Evolutionary conservation across 208 protist genomes (phyloP).

Genomic region (Trypanosoma lewisi): DNA sequence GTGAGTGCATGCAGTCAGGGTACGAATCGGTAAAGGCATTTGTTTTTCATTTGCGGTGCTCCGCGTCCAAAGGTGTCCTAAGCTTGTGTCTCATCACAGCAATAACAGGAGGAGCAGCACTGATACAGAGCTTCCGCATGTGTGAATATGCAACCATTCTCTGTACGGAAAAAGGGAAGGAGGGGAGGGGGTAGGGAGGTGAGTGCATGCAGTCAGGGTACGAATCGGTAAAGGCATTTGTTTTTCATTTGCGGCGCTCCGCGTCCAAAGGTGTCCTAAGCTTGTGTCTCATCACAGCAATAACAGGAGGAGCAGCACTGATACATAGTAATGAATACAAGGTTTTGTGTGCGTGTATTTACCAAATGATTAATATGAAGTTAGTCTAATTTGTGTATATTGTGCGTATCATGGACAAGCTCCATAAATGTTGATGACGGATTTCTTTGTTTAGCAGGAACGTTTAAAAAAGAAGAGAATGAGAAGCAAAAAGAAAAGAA

Average conservation of each 20-base stretch:
- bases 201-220: too few species aligned
- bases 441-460: too few species aligned
- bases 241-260: constrained; percentile 15
- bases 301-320: neutral
- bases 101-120: neutral
- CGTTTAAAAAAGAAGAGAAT: too few species aligned
- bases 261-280: constrained; percentile 37
- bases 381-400: too few species aligned
- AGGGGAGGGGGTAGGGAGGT: neutral
- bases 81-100: constrained; percentile 17
- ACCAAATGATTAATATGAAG: too few species aligned
- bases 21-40: constrained; percentile 25
- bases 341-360: too few species aligned
- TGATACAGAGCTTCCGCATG: neutral
- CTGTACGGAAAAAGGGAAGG: too few species aligned
- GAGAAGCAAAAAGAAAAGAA: too few species aligned
- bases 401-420: too few species aligned
- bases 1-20: too few species aligned
- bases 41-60: constrained; percentile 14
- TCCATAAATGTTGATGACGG: too few species aligned
- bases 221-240: constrained; percentile 25
- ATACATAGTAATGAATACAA: neutral
- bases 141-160: too few species aligned
- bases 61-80: constrained; percentile 31
- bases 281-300: constrained; percentile 21